Evolutionary conservation across 2,329 filamentous ascomycete genomes (phyloP).

Genomic region (Fusarium avenaceum): DNA sequence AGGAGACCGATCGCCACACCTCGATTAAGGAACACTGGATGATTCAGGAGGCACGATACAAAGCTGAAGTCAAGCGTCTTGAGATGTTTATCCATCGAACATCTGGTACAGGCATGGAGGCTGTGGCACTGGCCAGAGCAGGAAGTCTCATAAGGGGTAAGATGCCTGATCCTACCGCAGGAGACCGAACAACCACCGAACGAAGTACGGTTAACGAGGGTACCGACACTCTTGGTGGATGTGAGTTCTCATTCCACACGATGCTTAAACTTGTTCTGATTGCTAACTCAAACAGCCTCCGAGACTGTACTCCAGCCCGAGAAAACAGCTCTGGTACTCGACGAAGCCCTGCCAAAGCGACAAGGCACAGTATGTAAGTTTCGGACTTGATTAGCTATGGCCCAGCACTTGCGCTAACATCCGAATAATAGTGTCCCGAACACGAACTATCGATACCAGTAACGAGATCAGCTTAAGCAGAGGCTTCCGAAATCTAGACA

Average conservation of each 20-base stretch:
- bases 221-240: neutral
- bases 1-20: slow-evolving; percentile 55
- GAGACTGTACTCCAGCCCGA: neutral
- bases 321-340: neutral
- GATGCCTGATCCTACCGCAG: neutral
- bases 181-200: neutral
- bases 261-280: neutral
- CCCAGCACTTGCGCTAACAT: slow-evolving; percentile 9
- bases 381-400: neutral
- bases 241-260: slow-evolving; percentile 11
- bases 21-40: slow-evolving; percentile 42
- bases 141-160: slow-evolving; percentile 54
- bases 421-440: slow-evolving; percentile 34
- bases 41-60: slow-evolving; percentile 43
- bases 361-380: slow-evolving; percentile 38
- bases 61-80: slow-evolving; percentile 52
- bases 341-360: slow-evolving; percentile 10
- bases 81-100: slow-evolving; percentile 53
- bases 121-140: slow-evolving; percentile 60
- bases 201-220: neutral
- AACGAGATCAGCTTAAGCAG: slow-evolving; percentile 54
- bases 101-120: slow-evolving; percentile 59
- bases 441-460: slow-evolving; percentile 37
- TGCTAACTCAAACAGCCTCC: slow-evolving; percentile 14
- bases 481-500: slow-evolving; percentile 29